These are phyloP conservation scores for Suillus placidus DNA, from an alignment of 768 basidiomycete genomes.

Conservation along the genomic window DNA sequence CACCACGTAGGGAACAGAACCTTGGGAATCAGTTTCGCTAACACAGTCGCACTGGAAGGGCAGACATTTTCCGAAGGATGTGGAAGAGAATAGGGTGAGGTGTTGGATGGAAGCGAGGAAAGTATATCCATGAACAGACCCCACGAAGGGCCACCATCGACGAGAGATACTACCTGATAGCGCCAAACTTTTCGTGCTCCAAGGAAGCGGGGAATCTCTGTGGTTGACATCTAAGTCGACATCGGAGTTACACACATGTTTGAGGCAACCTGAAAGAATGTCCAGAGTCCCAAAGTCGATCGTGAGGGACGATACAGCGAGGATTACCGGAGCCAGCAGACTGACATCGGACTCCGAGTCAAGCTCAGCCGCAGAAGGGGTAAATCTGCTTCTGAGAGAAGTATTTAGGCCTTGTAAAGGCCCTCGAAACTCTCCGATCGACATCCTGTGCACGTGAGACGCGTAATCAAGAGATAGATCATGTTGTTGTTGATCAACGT, in stretches of 20 bases:
- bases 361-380: background rate
- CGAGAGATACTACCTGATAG: constrained; percentile 31
- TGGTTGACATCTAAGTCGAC: background rate
- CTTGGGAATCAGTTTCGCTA: background rate
- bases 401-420: constrained; percentile 22
- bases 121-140: constrained; percentile 30
- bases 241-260: constrained; percentile 3
- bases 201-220: constrained; percentile 30
- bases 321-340: constrained; percentile 11
- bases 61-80: background rate
- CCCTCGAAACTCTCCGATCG: constrained; percentile 27
- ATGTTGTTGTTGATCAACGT: constrained; percentile 18
- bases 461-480: constrained; percentile 37
- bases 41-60: background rate
- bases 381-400: background rate
- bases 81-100: constrained; percentile 31
- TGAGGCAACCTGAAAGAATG: constrained; percentile 38
- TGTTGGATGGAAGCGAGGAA: constrained; percentile 43
- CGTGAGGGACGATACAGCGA: constrained; percentile 26
- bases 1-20: background rate
- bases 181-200: constrained; percentile 24
- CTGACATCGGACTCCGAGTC: constrained; percentile 23
- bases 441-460: constrained; percentile 36
- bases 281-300: constrained; percentile 33
- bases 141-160: constrained; percentile 38